phyloP scores from a whole-genome alignment of 163 green algal species.

The Coccomyxa subellipsoidea region DNA sequence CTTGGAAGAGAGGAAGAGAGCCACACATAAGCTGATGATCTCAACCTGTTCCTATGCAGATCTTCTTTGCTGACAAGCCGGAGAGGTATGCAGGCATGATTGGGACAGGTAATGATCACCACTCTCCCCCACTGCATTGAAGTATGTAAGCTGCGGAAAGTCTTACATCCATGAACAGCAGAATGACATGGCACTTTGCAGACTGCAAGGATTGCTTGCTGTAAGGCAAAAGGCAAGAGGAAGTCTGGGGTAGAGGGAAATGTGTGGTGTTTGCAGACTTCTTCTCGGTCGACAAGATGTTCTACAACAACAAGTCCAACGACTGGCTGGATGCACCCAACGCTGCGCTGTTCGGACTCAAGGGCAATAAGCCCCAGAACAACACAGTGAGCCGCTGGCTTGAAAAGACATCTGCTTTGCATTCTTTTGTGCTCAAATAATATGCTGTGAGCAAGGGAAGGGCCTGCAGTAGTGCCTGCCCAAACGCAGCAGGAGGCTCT shows the following conservation, averaged over 20 bases:
- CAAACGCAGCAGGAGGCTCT: too few species aligned
- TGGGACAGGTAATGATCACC: background rate
- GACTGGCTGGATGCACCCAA: background rate
- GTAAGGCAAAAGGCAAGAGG: too few species aligned
- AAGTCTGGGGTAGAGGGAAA: too few species aligned
- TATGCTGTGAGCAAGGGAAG: background rate
- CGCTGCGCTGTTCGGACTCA: background rate
- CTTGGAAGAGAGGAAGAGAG: too few species aligned
- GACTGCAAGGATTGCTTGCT: too few species aligned
- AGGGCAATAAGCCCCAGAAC: background rate
- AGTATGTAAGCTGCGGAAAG: too few species aligned
- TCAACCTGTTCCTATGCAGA: background rate
- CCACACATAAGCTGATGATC: too few species aligned
- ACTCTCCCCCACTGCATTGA: too few species aligned
- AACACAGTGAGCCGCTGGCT: background rate
- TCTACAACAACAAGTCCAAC: background rate
- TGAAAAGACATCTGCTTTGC: background rate
- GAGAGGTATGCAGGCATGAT: background rate
- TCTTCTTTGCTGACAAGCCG: constrained; percentile 5
- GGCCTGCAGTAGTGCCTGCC: background rate
- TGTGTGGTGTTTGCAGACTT: background rate
- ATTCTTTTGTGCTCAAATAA: background rate
- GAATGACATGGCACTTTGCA: too few species aligned
- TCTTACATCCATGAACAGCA: too few species aligned
- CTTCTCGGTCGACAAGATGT: background rate